Evolutionary conservation across 2,329 filamentous ascomycete species (phyloP).

Genomic region (Zymoseptoria pseudotritici): DNA sequence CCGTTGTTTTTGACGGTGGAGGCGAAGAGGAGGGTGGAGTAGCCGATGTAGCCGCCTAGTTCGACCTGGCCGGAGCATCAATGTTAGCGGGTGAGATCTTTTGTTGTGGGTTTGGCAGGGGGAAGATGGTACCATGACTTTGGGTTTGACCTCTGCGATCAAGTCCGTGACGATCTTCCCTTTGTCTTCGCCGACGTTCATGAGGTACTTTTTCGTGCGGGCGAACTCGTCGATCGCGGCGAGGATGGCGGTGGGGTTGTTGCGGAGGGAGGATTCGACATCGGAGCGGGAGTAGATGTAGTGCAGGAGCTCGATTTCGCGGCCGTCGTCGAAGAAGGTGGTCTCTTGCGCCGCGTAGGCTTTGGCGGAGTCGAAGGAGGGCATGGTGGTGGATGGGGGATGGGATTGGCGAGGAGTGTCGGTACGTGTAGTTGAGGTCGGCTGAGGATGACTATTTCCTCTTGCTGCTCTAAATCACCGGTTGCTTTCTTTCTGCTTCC

Average conservation of each 20-base stretch:
- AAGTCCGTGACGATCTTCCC: conserved; percentile 62
- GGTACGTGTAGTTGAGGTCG: background rate
- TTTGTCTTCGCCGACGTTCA: conserved; percentile 74
- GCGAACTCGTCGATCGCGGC: conserved; percentile 64
- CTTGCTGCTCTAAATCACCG: no score
- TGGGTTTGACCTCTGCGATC: conserved; percentile 59
- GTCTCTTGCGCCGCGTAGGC: conserved; percentile 43
- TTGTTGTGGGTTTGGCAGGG: background rate
- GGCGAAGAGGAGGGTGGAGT: conserved; percentile 71
- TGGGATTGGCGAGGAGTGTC: background rate
- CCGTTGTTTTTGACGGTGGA: conserved; percentile 56
- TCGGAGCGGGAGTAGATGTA: conserved; percentile 58
- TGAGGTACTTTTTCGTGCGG: conserved; percentile 60
- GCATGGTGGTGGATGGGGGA: conserved; percentile 12
- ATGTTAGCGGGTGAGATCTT: background rate
- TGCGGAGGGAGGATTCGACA: conserved; percentile 52
- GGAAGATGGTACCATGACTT: conserved; percentile 49
- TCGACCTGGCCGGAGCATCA: conserved; percentile 48
- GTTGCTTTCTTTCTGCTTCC: no score
- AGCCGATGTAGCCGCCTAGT: conserved; percentile 73
- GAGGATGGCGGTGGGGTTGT: conserved; percentile 57
- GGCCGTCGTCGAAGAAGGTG: conserved; percentile 56
- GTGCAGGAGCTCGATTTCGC: conserved; percentile 65
- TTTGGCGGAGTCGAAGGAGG: conserved; percentile 36
- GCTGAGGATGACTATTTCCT: no score